phyloP scores from a whole-genome alignment of 495 filamentous ascomycete genomes.

The Podospora comata region DNA sequence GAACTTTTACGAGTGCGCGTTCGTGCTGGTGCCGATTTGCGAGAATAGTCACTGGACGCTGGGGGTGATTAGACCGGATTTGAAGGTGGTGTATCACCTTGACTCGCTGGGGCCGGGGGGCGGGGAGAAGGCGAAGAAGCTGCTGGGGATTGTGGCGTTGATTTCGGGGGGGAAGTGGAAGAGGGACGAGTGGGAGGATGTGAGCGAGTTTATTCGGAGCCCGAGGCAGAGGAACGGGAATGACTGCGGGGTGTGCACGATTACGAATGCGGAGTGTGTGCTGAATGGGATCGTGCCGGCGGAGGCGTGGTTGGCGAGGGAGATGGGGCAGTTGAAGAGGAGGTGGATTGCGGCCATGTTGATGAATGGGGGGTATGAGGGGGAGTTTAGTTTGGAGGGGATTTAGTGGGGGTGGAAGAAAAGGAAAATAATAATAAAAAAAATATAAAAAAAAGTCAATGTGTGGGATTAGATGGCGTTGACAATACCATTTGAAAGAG shows the following conservation, averaged over 20 bases:
- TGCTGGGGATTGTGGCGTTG: background rate
- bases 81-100: slow-evolving; percentile 66
- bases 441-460: background rate
- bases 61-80: slow-evolving; percentile 62
- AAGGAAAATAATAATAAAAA: background rate
- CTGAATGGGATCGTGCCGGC: slow-evolving; percentile 61
- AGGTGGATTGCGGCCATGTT: slow-evolving; percentile 65
- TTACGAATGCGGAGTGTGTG: slow-evolving; percentile 70
- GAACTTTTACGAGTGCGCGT: slow-evolving; percentile 44
- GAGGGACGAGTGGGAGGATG: slow-evolving; percentile 62
- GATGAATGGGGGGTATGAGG: slow-evolving; percentile 60
- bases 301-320: slow-evolving; percentile 47
- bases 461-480: background rate
- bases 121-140: background rate
- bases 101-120: slow-evolving; percentile 56
- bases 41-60: slow-evolving; percentile 58
- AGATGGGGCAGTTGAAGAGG: slow-evolving; percentile 56
- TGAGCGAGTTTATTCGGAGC: slow-evolving; percentile 35
- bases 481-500: no score
- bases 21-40: slow-evolving; percentile 48
- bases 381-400: slow-evolving; percentile 41
- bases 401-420: background rate
- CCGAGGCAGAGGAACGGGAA: slow-evolving; percentile 65
- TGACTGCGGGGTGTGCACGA: slow-evolving; percentile 80
- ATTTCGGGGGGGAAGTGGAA: slow-evolving; percentile 24